Evolutionary conservation across 768 basidiomycete species (phyloP), one percentile per base, ranked within the genome.

Genomic region (Tricholoma furcatifolium): DNA sequence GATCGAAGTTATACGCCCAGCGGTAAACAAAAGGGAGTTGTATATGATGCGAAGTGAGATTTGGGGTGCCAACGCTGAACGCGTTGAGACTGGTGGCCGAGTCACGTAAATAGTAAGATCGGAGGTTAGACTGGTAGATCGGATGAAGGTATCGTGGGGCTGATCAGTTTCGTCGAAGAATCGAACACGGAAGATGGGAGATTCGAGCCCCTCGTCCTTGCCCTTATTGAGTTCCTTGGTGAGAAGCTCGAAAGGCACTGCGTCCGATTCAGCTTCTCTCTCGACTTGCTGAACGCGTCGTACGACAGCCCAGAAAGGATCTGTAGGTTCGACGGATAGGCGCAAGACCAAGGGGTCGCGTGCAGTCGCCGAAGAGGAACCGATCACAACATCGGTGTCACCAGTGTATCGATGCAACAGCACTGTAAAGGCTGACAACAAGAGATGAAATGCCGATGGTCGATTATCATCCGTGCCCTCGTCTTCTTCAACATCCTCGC

Each of bases 341-440:
- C 93, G 83, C 24, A 99, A 80, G 35, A 99, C 78, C 35, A 99
- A 77, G 8, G 94, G 93, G 54, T 89, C 84, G 21, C 81, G 80
- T 6, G 83, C 81, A 5, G 80, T 73, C 2, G 89, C 83, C 21
- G 91, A 87, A 14, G 93, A 94, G 3, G 91, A 91, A 32, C 89
- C 93, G 62, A 99, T 88, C 53, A 97, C 80, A 56, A 99, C 78
- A 62, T 97, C 93, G 23, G 86, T 94, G 66, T 99, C 97, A 36
- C 91, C 95, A 0, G 97, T 98, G 72, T 93, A 97, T 38, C 96
- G 80, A 72, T 98, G 93, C 11, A 99, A 74, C 45, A 98, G 77
- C 18, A 96, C 87, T 10, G 84, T 80, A 71, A 99, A 97, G 0
- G 96, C 88, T n/a, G 97, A 83, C 39, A 98, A 78, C 41, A 98